Base-by-base conservation (phyloP, 805 yeast species). In the Ogataea corticis region DNA sequence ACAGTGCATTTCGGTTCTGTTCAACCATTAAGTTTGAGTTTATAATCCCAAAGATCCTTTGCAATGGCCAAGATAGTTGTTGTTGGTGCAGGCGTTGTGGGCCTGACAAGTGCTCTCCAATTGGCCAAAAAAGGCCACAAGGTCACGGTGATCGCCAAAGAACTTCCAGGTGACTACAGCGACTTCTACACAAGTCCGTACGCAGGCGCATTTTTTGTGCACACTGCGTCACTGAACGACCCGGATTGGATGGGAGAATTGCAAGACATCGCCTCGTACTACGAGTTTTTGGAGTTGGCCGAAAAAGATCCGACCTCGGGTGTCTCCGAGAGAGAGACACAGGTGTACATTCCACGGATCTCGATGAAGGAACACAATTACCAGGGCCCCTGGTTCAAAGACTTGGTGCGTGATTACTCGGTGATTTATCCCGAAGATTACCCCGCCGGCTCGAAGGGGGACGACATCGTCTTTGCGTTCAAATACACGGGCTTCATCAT, bases 401-500 rank as follows among this genome's bases (percentile, higher is more conserved):
- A 63, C 33, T 45, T 66, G 13, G 72, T 73, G 5, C 52, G 67
- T 31, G 70, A 64, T 10, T 70, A 63, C 50, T 44, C 61, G 23
- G 62, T 62, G 2, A 46, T 72, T 4, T 57, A 58, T 0, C 48
- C 53, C 5, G 42, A 43, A 1, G 69, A 69, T 14, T 61, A 70
- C 29, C 70, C 72, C 1, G 60, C 33, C 5, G 52, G 54, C 9
- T 29, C 58, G 19, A 38, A 17, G 4, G 44, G 5, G 66, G 70
- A 59, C 38, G 58, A 57, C 17, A 56, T 59, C 36, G 66, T 57
- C 1, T 71, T 76, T 51, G 87, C 82, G 3, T 72, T 75, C 31
- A 60, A 63, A 31, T 85, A 84, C 59, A 65, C 67, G 35, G 76
- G 89, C 0, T 84, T 83, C 77, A 80, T 84, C 21, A 72, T 83